Percentiles rank a stretch among this genome's conserved stretches.
Evolutionary conservation across 1,139 yeast genomes (phyloP).

Genomic region (Hanseniaspora sp.): DNA sequence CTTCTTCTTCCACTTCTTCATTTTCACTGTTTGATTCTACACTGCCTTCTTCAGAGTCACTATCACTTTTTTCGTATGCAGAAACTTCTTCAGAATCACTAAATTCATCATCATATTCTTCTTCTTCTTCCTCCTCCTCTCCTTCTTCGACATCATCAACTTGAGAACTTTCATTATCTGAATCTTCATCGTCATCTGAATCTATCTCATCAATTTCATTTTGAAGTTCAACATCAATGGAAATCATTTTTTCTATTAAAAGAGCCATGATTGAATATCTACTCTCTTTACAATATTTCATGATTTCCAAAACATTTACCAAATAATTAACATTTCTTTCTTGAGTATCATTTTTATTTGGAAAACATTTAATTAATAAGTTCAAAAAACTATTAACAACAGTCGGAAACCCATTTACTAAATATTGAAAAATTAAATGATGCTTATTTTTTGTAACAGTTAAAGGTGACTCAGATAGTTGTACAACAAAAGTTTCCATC

Average conservation of each 20-base stretch:
- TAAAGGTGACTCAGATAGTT: constrained; percentile 35
- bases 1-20: constrained; percentile 22
- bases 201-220: constrained; percentile 78
- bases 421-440: constrained; percentile 54
- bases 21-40: constrained; percentile 17
- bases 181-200: constrained; percentile 58
- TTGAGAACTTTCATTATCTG: constrained; percentile 33
- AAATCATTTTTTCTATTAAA: constrained; percentile 66
- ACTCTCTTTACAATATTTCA: constrained; percentile 64
- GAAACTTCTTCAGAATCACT: constrained; percentile 20
- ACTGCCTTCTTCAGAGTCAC: constrained; percentile 24
- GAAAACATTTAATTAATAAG: constrained; percentile 51
- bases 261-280: constrained; percentile 68
- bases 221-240: constrained; percentile 87
- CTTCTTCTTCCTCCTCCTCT: constrained; percentile 24
- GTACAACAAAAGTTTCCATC: constrained; percentile 51
- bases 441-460: constrained; percentile 37
- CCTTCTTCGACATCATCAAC: constrained; percentile 32
- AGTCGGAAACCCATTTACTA: constrained; percentile 69
- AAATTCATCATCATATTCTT: constrained; percentile 22
- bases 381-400: constrained; percentile 55
- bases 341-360: constrained; percentile 63
- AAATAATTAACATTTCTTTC: constrained; percentile 51
- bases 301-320: constrained; percentile 46
- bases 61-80: constrained; percentile 27